phyloP scores from a whole-genome alignment of 2,329 filamentous ascomycete genomes.

The Colletotrichum kahawae region DNA sequence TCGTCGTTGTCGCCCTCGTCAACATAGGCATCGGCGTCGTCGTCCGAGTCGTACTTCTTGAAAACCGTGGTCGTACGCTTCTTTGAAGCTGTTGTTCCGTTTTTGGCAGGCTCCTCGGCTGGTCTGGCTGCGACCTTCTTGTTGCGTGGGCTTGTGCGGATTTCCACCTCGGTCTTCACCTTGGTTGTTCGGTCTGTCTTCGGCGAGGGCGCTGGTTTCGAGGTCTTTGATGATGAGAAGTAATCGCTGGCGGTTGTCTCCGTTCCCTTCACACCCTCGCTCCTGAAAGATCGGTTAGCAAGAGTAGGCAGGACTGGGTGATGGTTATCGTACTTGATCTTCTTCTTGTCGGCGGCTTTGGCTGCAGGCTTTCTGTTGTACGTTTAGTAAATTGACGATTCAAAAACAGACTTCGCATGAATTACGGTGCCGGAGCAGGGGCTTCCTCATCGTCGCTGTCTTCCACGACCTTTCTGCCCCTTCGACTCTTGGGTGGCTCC shows the following conservation, averaged over 20 bases:
- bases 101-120: constrained; percentile 30
- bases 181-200: constrained; percentile 44
- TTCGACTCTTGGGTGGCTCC: constrained; percentile 47
- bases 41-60: constrained; percentile 45
- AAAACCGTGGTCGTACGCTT: constrained; percentile 47
- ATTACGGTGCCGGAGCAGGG: constrained; percentile 24
- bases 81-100: constrained; percentile 34
- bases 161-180: constrained; percentile 45
- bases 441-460: constrained; percentile 82
- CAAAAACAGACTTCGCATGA: no score
- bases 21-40: constrained; percentile 63
- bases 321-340: constrained; percentile 49
- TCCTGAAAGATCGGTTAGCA: constrained; percentile 29
- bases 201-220: constrained; percentile 41
- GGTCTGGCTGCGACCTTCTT: constrained; percentile 42
- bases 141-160: constrained; percentile 58
- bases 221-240: constrained; percentile 53
- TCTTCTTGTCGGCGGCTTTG: constrained; percentile 59
- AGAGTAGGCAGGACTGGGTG: not conserved
- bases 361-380: not conserved
- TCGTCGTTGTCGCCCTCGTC: constrained; percentile 74
- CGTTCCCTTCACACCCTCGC: constrained; percentile 51
- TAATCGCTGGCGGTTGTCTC: constrained; percentile 63
- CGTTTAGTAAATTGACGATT: not conserved
- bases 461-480: constrained; percentile 72